Conservation (phyloP, 768 basidiomycete genomes). For the Leccinum longicurvipes region DNA sequence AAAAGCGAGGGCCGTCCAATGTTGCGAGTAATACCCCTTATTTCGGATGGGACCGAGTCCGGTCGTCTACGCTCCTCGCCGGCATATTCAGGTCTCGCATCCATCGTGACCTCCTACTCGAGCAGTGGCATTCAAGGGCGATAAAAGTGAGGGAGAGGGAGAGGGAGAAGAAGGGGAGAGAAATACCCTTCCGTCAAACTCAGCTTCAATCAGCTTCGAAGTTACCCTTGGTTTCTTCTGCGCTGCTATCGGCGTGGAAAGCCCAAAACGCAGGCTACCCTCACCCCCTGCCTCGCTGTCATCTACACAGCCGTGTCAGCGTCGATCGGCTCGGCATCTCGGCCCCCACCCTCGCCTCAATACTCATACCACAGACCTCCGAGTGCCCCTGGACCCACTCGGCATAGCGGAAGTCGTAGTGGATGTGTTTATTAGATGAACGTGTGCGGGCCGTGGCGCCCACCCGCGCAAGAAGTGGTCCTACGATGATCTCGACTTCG, state of each 20-base stretch:
- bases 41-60: conserved; percentile 38
- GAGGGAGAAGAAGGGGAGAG: conserved; percentile 2
- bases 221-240: conserved; percentile 35
- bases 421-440: too few relatives aligned
- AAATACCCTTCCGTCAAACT: conserved; percentile 6
- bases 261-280: conserved; percentile 19
- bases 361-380: conserved; percentile 30
- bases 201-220: conserved; percentile 3
- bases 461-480: too few relatives aligned
- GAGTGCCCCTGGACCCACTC: conserved; percentile 53
- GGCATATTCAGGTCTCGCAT: conserved; percentile 47
- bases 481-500: too few relatives aligned
- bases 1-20: conserved; percentile 61
- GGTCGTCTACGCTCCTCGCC: conserved; percentile 16
- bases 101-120: conserved; percentile 49
- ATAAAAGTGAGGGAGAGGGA: conserved; percentile 23
- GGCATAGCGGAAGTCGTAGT: conserved; percentile 62
- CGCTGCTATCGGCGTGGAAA: conserved; percentile 35
- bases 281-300: not conserved
- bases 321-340: not conserved
- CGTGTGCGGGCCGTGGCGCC: too few relatives aligned
- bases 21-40: conserved; percentile 17
- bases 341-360: not conserved
- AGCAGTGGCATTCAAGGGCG: conserved; percentile 35
- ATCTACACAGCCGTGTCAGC: not conserved